Base-by-base conservation (phyloP, 768 basidiomycete genomes). In the Naganishia onofrii region DNA sequence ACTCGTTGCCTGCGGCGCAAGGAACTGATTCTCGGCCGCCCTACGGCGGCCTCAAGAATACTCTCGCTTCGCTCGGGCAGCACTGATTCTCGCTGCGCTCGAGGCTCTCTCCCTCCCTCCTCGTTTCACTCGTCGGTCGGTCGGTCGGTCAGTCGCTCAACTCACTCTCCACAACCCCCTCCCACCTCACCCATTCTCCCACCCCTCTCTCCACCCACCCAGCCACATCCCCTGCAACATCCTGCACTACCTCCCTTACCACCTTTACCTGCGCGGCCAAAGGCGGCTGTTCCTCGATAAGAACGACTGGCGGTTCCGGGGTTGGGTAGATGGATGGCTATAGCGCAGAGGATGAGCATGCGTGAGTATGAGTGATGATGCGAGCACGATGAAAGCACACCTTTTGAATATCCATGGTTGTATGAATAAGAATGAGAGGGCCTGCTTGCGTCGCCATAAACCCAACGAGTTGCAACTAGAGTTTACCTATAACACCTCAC, bases 241-340 rank as follows among this genome's bases (percentile, higher is more conserved):
- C 81, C n/a, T 85, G 86, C 2, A 86, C 84, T 32, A 86, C 82
- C 71, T 86, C 84, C 69, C 95, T 85, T 4, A 84, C 87, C 23
- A 84, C 83, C 19, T 90, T 88, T 69, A 98, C 92, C 70, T 88
- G 87, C 38, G 84, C 82, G 80, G 93, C 89, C 34, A 97, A 85
- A 23, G 86, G 85, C 0, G 90, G 89, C 2, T 88, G 88, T 4
- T 84, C 85, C 73, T 91, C 89, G 58, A 91, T 85, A 9, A 97
- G 86, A 28, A 90, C 74, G 46, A 92, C 81, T 15, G 89, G 87
- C 8, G 85, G 82, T 13, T 85, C 84, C 1, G 86, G 84, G 6
- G 79, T 75, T 1, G 90, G 85, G 83, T 97, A 96, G 82, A 97
- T 91, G 31, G 92, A 87, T 64, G 90, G 87, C 93, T 97, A 78